Evolutionary conservation across 106 monocot species (phyloP).

Genomic region (Chionographis japonica): DNA sequence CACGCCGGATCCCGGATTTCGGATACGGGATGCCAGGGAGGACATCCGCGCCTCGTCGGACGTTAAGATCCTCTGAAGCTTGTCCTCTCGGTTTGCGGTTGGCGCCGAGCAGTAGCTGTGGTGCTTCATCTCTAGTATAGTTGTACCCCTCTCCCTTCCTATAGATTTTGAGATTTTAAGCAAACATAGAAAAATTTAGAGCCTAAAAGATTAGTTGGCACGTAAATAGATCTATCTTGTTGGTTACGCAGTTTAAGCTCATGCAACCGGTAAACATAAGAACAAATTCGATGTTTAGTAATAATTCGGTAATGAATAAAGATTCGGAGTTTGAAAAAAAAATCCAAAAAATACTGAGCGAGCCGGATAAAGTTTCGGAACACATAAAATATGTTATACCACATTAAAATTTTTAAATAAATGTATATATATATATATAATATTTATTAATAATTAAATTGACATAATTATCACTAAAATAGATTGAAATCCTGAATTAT

Average conservation of each 20-base stretch:
- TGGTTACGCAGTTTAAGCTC: neutral
- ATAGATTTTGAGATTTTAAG: neutral
- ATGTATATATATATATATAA: too few relatives aligned
- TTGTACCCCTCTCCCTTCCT: conserved; percentile 43
- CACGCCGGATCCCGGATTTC: neutral
- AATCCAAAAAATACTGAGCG: too few relatives aligned
- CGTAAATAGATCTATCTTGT: too few relatives aligned
- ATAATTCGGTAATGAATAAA: too few relatives aligned
- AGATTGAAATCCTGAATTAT: too few relatives aligned
- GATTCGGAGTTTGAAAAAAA: too few relatives aligned
- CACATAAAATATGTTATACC: too few relatives aligned
- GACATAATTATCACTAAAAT: too few relatives aligned
- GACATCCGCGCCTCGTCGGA: conserved; percentile 49
- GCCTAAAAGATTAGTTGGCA: neutral
- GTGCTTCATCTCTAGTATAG: conserved; percentile 59
- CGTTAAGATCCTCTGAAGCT: conserved; percentile 16
- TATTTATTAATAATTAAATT: too few relatives aligned
- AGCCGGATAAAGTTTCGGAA: too few relatives aligned
- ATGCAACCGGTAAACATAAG: neutral
- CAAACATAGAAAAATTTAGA: neutral
- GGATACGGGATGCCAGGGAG: conserved; percentile 32
- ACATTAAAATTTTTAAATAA: too few relatives aligned
- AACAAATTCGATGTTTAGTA: too few relatives aligned
- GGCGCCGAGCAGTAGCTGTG: conserved; percentile 12
- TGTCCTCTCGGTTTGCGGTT: conserved; percentile 9